phyloP scores from a whole-genome alignment of 106 monocot species.

The Dioscorea zingiberensis region DNA sequence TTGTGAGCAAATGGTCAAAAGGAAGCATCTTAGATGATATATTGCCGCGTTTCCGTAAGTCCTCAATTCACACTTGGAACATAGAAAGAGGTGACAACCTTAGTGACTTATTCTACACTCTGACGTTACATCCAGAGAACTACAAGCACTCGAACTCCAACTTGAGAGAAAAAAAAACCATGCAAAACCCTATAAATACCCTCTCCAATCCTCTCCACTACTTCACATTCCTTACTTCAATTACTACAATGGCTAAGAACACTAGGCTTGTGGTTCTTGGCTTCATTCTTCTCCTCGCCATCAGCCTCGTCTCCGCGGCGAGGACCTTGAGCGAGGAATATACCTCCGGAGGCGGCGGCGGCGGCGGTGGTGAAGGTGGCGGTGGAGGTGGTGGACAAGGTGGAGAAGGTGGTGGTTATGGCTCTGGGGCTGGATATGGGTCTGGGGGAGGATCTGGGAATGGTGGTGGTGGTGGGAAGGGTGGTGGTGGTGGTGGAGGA shows the following conservation, averaged over 20 bases:
- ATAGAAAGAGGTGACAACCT: too few relatives aligned
- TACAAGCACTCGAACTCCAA: too few relatives aligned
- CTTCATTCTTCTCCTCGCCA: neutral
- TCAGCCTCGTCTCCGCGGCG: neutral
- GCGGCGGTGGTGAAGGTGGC: neutral
- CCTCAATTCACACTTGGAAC: neutral
- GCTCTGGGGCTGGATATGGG: neutral
- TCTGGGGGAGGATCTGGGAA: neutral
- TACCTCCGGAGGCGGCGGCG: neutral
- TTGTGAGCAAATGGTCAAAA: neutral
- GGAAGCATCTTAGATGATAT: neutral
- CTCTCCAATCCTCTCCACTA: neutral
- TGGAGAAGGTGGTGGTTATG: neutral
- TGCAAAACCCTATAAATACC: conserved; percentile 3
- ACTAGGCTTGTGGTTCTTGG: neutral
- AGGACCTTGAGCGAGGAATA: conserved; percentile 1
- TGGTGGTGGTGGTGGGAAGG: neutral
- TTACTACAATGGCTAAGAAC: neutral
- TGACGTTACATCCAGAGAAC: too few relatives aligned
- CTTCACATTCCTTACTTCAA: neutral
- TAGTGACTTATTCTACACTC: neutral
- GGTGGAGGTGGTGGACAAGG: conserved; percentile 4
- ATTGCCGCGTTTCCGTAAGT: neutral
- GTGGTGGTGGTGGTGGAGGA: neutral
- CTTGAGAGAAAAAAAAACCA: neutral